Evolutionary conservation across 352 stramenopile genomes (phyloP), one percentile per base, ranked within the genome.

Genomic region (Hyaloperonospora arabidopsidis): DNA sequence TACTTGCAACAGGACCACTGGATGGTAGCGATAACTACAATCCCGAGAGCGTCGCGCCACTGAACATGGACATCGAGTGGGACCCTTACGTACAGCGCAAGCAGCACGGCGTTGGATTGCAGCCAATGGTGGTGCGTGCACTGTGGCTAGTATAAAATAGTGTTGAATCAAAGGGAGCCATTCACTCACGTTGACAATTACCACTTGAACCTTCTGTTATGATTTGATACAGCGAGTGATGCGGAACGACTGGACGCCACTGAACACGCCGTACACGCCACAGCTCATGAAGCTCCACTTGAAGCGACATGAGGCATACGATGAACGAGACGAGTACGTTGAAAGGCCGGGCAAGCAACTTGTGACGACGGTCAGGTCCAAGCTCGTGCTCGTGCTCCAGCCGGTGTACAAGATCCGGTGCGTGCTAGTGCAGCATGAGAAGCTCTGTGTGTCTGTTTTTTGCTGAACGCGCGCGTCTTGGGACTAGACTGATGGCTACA

Each of bases 191-290:
- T 52, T 32, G 25, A 10, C 25, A 32, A 32, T 32, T 8, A 32
- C 19, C 2, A 21, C 35, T 12, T 41, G 19, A 21, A n/a, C 21
- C 2, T 4, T 12, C n/a, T 48, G 18, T 5, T 8, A 45, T 15
- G 22, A 15, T 18, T 28, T 54, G 19, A 46, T 51, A 25, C 49
- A 88, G 76, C 67, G 75, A 38, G 73, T 84, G 53, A 23, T 79
- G 21, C 75, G 81, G 10, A 89, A 87, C 28, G 77, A 89, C 57
- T 66, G 77, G 18, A 91, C 81, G 61, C 81, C 81, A 45, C 62
- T 91, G 6, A 91, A 91, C 53, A 91, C 81, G 45, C 81, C 81
- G 48, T 91, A 86, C 57, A 91, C 81, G n/a, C 81, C 81, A 32
- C 77, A 88, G 41, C 70, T 91, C n/a, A 80, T 89, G 60, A 89